A percentile compares a stretch with the other conserved stretches of the same genome.
Evolutionary conservation across 1,139 yeast genomes (phyloP).

Genomic region (Kodamaea derodonti): DNA sequence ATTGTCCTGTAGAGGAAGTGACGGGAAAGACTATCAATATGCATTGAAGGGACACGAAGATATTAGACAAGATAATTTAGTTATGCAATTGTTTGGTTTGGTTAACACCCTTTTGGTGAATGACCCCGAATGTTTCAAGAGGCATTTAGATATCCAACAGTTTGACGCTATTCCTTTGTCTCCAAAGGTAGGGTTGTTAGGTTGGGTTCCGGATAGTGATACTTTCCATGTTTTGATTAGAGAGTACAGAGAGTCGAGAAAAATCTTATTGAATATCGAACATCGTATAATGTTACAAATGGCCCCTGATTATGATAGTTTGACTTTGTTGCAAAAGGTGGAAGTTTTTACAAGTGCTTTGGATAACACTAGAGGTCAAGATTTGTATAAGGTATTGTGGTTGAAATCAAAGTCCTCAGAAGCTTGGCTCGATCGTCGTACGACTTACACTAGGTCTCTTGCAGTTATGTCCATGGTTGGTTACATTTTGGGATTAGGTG

Average conservation of each 20-base stretch:
- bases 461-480: slow-evolving; percentile 99
- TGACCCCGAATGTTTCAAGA: slow-evolving; percentile 93
- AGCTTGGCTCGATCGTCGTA: slow-evolving; percentile 96
- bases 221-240: slow-evolving; percentile 91
- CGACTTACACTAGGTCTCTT: slow-evolving; percentile 90
- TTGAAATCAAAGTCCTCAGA: slow-evolving; percentile 92
- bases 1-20: slow-evolving; percentile 74
- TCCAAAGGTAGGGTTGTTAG: slow-evolving; percentile 92
- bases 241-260: slow-evolving; percentile 89
- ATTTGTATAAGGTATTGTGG: slow-evolving; percentile 93
- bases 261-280: slow-evolving; percentile 85
- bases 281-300: slow-evolving; percentile 94
- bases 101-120: slow-evolving; percentile 85
- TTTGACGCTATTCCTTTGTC: slow-evolving; percentile 93
- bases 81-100: slow-evolving; percentile 95
- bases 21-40: slow-evolving; percentile 85
- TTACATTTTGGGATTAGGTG: slow-evolving; percentile 92
- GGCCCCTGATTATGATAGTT: slow-evolving; percentile 95
- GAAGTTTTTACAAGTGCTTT: slow-evolving; percentile 96
- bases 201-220: slow-evolving; percentile 97
- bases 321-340: slow-evolving; percentile 85
- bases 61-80: slow-evolving; percentile 94
- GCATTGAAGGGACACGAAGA: slow-evolving; percentile 94
- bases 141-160: slow-evolving; percentile 90
- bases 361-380: slow-evolving; percentile 95